Evolutionary conservation across 139 green algal species (phyloP), one percentile per base, ranked within the genome.

Genomic region (Coelastrella sp.): DNA sequence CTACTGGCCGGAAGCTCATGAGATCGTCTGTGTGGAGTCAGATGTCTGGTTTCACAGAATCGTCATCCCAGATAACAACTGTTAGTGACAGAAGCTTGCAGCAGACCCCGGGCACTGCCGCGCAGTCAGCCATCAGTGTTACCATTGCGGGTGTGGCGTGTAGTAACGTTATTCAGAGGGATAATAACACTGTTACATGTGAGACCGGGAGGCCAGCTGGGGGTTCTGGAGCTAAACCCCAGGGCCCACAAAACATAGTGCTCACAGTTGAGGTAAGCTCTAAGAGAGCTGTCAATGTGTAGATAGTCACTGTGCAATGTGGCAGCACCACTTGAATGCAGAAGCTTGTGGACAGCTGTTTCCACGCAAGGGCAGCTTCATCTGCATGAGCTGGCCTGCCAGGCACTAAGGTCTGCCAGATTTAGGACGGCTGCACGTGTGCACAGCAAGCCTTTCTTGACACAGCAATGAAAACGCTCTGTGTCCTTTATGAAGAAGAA

Each of bases 141-240:
- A 19, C 3, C 1, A 23, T 92, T 16, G 92, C 73, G 14, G 64
- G 7, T 59, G 73, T 73, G 19, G 11, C 87, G 0, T 94, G 90
- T 78, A 74, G 3, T 74, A 90, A 85, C 74, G 84, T 89, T 0
- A n/a, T 57, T 14, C 77, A 81, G 47, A 19, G 80, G 3, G 85
- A 64, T 47, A 20, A 60, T 65, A 89, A 73, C 76, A 90, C 86
- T 7, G 83, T 94, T 65, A 90, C 83, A 14, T 94, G 92, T 65
- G 75, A 59, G 22, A 73, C 56, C 3, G 78, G 57, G 10, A 66
- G 68, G 16, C 78, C 78, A 65, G 47, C 78, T 54, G 78, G 76
- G 76, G 66, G 22, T 1, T n/a, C 6, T 54, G 57, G 14, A 16
- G 65, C 80, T 13, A 91, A 82, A 47, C 79, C 88, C 11, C 79